These are phyloP conservation scores for Exserohilum turcica DNA, from an alignment of 2,329 filamentous ascomycete species.

Conservation along the genomic window DNA sequence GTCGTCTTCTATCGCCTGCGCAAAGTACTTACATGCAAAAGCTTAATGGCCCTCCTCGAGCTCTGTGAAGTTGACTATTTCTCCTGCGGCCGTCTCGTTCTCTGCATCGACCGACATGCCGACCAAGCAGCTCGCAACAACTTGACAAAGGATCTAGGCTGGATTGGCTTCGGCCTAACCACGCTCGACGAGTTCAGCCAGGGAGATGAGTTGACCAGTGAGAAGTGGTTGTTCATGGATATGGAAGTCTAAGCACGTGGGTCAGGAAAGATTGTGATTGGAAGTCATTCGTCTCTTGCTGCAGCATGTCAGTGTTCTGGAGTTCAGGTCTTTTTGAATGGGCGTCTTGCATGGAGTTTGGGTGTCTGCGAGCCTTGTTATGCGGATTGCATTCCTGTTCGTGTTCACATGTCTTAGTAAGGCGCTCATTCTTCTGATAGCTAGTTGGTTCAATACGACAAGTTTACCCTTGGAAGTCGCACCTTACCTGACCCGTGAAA, in stretches of 20 bases:
- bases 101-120: constrained; percentile 76
- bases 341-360: constrained; percentile 5
- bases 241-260: constrained; percentile 70
- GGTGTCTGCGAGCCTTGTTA: constrained; percentile 2
- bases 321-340: neutral
- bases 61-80: constrained; percentile 75
- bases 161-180: constrained; percentile 87
- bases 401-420: constrained; percentile 3
- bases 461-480: neutral
- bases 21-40: constrained; percentile 21
- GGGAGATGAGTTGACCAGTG: constrained; percentile 65
- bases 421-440: neutral
- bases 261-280: neutral
- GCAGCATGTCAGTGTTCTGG: neutral
- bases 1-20: neutral
- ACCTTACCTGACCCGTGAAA: neutral
- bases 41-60: constrained; percentile 84
- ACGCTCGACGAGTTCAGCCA: constrained; percentile 78
- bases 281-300: constrained; percentile 4
- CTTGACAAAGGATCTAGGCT: constrained; percentile 81
- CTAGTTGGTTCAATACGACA: constrained; percentile 1
- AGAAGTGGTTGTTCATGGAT: constrained; percentile 82
- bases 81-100: constrained; percentile 75
- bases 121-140: constrained; percentile 66
- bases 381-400: constrained; percentile 1